These are phyloP conservation scores for Pterocarpus macrocarpus DNA, from an alignment of 306 rosid species.

Conservation along the genomic window DNA sequence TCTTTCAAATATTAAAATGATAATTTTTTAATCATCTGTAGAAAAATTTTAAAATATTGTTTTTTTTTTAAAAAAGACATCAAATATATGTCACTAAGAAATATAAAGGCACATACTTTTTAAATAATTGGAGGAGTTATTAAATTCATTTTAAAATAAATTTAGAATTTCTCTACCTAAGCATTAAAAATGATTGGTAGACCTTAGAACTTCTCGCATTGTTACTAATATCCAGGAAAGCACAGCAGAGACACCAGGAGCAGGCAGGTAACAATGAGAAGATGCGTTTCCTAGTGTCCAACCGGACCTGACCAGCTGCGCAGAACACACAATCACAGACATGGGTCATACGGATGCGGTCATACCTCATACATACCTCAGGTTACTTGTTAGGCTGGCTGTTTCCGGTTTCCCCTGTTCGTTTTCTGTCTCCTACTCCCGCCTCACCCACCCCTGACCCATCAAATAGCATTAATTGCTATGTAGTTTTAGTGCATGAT, in stretches of 20 bases:
- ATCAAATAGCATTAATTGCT: not conserved
- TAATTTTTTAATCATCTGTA: no score
- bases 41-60: no score
- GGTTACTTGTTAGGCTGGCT: slow-evolving; percentile 1
- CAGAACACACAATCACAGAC: no score
- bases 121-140: no score
- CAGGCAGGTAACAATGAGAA: not conserved
- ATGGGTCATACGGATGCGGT: not conserved
- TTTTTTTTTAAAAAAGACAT: no score
- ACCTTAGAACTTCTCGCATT: not conserved
- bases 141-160: no score
- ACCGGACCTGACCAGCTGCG: not conserved
- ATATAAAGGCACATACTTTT: no score
- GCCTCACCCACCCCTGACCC: not conserved
- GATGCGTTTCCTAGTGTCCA: slow-evolving; percentile 14
- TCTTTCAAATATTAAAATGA: no score
- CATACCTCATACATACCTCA: not conserved
- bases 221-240: not conserved
- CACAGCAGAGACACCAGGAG: not conserved
- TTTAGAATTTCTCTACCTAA: no score
- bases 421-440: not conserved
- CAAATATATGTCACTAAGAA: no score
- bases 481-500: no score
- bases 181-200: not conserved
- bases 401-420: slow-evolving; percentile 13